These are phyloP conservation scores for Fraxinus greggii DNA, from an alignment of 305 asterid genomes.

Conservation along the genomic window DNA sequence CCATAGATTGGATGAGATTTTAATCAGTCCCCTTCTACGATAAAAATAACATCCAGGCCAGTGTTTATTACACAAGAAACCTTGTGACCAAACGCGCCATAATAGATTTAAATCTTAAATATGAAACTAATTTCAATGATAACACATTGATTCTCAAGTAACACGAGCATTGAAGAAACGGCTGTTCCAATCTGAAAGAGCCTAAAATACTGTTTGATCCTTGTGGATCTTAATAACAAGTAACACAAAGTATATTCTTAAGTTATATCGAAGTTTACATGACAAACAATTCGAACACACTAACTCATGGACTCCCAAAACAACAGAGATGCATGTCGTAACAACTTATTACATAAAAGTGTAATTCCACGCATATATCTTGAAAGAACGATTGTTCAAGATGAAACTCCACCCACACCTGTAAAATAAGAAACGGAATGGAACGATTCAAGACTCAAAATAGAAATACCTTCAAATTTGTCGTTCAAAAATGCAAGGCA, in stretches of 20 bases:
- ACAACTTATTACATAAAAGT: neutral
- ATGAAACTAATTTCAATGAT: too few species aligned
- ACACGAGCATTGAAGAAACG: neutral
- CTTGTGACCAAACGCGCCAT: neutral
- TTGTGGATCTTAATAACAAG: neutral
- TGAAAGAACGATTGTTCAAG: neutral
- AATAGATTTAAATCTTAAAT: neutral
- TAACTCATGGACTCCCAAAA: neutral
- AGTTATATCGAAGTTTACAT: neutral
- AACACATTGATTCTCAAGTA: neutral
- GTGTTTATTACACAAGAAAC: neutral
- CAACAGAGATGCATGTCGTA: neutral
- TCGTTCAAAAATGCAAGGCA: neutral
- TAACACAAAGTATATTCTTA: neutral
- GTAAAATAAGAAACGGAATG: neutral
- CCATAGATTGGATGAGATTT: conserved; percentile 38
- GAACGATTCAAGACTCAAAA: neutral
- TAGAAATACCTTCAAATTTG: neutral
- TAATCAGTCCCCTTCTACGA: neutral
- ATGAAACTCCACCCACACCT: conserved; percentile 8
- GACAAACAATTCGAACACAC: neutral
- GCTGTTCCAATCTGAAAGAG: neutral
- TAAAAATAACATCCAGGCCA: neutral
- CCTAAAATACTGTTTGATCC: neutral
- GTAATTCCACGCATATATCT: neutral